Base-by-base conservation (phyloP, 1,284 basidiomycete genomes). In the Jaminaea rosea region DNA sequence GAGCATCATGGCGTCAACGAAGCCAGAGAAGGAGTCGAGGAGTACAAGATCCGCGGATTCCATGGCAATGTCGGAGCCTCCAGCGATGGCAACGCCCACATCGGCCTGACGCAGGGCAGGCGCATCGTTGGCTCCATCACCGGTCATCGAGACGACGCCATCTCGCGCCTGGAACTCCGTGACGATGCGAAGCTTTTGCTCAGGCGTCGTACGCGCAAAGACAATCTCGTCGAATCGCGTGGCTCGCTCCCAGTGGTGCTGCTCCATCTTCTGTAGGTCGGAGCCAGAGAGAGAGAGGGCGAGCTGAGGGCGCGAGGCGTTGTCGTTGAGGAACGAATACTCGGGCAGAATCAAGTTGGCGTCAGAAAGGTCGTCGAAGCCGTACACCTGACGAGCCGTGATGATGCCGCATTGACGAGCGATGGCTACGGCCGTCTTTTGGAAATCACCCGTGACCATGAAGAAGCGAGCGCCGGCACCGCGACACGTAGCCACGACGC, bases 111-210 rank as follows among this genome's bases (percentile, higher is more conserved):
- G 75, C 32, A 76, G 56, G 3, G 29, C 63, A 5, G 84, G 83
- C 0, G 83, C 82, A 60, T 86, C 83, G 61, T 86, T 85, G 15
- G 85, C 82, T 15, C 84, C 84, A 62, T 86, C 84, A 23, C 84
- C 83, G 1, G 81, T 81, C 62, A 79, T 76, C n/a, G 78, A 81
- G 24, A 83, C 81, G 9, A 78, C 75, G 47, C 79, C 78, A 41
- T 78, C 79, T 3, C 80, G 76, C 15, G 71, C 72, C 64, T 83
- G 81, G 56, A 83, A 78, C 44, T 80, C 78, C 51, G 80, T 80
- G 53, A 86, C 84, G 54, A 86, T 86, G 29, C 78, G 77, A 13
- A 86, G 75, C 70, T 87, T 87, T 55, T 75, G 73, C 66, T 85
- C 82, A 0, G 84, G 84, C 0, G 83, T 83, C 1, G 84, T 86